Percentiles rank a stretch among this genome's conserved stretches.
These are phyloP conservation scores for Moniliophthora roreri DNA, from an alignment of 1,284 basidiomycete genomes.

Conservation along the genomic window DNA sequence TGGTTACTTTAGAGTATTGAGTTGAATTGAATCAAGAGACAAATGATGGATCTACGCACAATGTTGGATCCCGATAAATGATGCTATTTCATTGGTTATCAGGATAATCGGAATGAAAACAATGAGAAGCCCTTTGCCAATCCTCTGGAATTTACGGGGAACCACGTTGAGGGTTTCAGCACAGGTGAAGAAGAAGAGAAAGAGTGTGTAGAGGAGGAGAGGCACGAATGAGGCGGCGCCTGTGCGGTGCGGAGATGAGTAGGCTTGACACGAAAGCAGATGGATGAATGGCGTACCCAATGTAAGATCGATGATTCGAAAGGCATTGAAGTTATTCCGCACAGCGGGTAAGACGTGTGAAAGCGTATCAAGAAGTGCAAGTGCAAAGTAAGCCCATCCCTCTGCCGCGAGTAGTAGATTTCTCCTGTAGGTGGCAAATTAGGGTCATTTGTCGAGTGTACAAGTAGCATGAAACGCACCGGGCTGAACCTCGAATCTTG, in stretches of 20 bases:
- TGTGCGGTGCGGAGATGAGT: conserved; percentile 32
- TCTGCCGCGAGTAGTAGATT: conserved; percentile 63
- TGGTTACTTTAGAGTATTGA: too few relatives aligned
- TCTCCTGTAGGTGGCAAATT: conserved; percentile 38
- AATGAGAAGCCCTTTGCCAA: conserved; percentile 46
- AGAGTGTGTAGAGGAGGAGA: conserved; percentile 54
- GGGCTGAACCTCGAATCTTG: conserved; percentile 48
- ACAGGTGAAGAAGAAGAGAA: conserved; percentile 51
- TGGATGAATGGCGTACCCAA: conserved; percentile 32
- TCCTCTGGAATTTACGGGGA: conserved; percentile 46
- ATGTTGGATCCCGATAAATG: too few relatives aligned
- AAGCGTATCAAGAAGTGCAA: conserved; percentile 61
- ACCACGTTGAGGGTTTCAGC: conserved; percentile 49
- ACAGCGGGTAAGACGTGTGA: conserved; percentile 53
- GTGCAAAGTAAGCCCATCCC: conserved; percentile 56
- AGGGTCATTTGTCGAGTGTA: conserved; percentile 3
- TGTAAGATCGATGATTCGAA: conserved; percentile 37
- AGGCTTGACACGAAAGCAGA: conserved; percentile 26
- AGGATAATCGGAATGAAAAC: conserved; percentile 25
- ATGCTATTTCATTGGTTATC: too few relatives aligned
- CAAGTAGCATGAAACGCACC: conserved; percentile 40
- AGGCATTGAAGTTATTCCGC: conserved; percentile 35
- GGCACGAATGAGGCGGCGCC: conserved; percentile 57
- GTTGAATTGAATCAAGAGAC: too few relatives aligned
- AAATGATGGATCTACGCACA: too few relatives aligned